Base-by-base conservation (phyloP, 2,329 filamentous ascomycete genomes). In the Penicillium thymicola region DNA sequence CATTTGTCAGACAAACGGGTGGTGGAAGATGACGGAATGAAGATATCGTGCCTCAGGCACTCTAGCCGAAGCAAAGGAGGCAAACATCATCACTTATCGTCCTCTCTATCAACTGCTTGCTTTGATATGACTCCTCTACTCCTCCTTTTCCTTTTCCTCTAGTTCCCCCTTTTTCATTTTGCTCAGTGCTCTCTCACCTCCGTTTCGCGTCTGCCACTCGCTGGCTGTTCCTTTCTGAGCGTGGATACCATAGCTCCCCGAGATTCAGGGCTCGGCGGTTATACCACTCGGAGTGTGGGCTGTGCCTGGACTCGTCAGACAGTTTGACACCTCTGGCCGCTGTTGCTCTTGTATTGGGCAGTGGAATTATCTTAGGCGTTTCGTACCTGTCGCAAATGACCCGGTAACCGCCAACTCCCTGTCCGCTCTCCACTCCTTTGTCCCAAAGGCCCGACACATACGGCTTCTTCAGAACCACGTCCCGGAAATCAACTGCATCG, bases 41-140 rank as follows among this genome's bases (percentile, higher is more conserved):
- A 52, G 4, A 41, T 13, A 10, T 28, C 30, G 30, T 57, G 57
- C 59, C 54, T 62, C 44, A 62, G 46, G 47, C 51, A 53, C 18
- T 5, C 10, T 1, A 27, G 28, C 37, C 30, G 16, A 51, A 59
- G 51, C 59, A 64, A 65, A 65, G 34, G 32, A 56, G 55, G 50
- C 63, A 65, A 65, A 65, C 62, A 64, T 30, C 30, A 27, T 57
- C 55, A 62, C 58, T 65, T 64, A 65, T 66, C 64, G 61, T 56
- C 45, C 45, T 58, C 52, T 55, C 50, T 44, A 34, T 51, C 48
- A 51, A 57, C 16, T 54, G 46, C 46, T 50, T 48, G 47, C 54
- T 43, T 51, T 44, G 21, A 51, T 38, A 40, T 41, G 44, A 36
- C 37, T 34, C 45, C 52, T 52, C 41, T 43, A 32, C 51, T 44